Evolutionary conservation across 2,329 filamentous ascomycete genomes (phyloP), one percentile per base, ranked within the genome.

Genomic region (Elsinoe necatrix): DNA sequence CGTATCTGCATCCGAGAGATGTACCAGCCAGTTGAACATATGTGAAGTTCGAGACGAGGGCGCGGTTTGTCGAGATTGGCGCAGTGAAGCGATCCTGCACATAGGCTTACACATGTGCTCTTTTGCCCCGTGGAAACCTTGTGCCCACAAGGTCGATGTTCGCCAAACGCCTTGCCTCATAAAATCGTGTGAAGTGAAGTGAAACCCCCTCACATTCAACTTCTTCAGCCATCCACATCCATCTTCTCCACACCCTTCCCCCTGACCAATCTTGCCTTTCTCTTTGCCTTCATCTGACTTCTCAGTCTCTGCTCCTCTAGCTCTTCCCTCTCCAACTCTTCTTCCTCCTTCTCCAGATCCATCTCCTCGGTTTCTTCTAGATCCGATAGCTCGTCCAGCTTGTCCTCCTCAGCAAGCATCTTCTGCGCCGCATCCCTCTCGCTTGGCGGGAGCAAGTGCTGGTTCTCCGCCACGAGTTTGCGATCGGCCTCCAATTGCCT

Each of bases 391-490:
- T 64, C 59, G 57, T 67, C 66, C 37, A 64, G 61, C 62, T 75
- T 74, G 69, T 79, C 78, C 67, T 80, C 79, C 71, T 78, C 65
- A 64, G 82, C 76, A 71, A 86, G 76, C 69, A 81, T 81, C 62
- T 71, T 64, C 63, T 71, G 64, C 43, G 70, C 69, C 39, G 68
- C 69, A 58, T 71, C 73, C 54, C 75, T 64, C 67, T 76, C 73
- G 60, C 71, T 68, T 43, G 73, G 73, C 64, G 89, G 89, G 66
- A 98, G 81, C 72, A 98, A 80, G 75, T 98, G 93, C 77, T 90
- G 84, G 74, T 95, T 92, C 77, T 93, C 84, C 64, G 85, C 85
- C 54, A 98, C 91, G 63, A 97, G 80, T 78, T 92, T 93, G 71
- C 89, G 79, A 69, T 95, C 89, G 61, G 80, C 77, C 66, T 85